phyloP scores from a whole-genome alignment of 78 protist genomes.

The Monosiga brevicollis region DNA sequence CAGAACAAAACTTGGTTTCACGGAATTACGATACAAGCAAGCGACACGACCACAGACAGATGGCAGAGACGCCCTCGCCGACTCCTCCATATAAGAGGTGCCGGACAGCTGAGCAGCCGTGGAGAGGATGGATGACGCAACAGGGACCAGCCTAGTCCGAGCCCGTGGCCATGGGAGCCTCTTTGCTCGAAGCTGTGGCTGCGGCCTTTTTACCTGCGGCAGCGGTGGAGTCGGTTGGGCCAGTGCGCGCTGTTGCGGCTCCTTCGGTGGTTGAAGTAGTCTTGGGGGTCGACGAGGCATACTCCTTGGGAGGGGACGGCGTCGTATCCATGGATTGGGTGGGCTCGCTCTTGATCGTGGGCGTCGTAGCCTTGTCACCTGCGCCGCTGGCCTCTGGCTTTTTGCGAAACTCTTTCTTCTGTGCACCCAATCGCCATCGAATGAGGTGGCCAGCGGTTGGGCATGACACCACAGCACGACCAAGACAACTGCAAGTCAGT shows the following conservation, averaged over 20 bases:
- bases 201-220: background rate
- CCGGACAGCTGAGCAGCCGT: background rate
- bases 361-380: background rate
- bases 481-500: background rate
- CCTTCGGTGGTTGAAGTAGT: too few species aligned
- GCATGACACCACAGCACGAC: background rate
- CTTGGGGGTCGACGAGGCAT: background rate
- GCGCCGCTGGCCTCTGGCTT: background rate
- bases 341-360: background rate
- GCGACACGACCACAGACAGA: too few species aligned
- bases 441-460: background rate
- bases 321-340: background rate
- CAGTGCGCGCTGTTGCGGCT: background rate
- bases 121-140: background rate
- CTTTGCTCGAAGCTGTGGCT: background rate
- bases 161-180: background rate
- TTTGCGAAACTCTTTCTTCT: background rate
- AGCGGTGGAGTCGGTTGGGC: background rate
- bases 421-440: background rate
- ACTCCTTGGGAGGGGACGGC: background rate
- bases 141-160: background rate
- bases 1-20: too few species aligned
- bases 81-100: background rate
- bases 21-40: too few species aligned
- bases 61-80: too few species aligned